Conservation (phyloP, 1,139 yeast genomes). For the Suhomyces anneliseae region DNA sequence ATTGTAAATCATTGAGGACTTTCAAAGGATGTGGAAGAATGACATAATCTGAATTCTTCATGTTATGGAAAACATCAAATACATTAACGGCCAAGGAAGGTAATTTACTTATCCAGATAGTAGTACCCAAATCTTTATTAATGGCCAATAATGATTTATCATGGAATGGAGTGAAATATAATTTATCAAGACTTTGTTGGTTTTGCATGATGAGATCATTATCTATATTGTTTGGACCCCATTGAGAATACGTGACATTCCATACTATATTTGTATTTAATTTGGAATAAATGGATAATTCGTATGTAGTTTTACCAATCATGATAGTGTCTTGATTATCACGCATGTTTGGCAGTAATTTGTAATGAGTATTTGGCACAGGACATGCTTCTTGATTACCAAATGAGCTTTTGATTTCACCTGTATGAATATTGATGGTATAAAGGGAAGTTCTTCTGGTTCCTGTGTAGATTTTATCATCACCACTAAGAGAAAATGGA, state of each 20-base stretch:
- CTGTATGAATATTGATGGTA: slow-evolving; percentile 72
- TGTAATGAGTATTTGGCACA: slow-evolving; percentile 22
- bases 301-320: slow-evolving; percentile 53
- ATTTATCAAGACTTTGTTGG: slow-evolving; percentile 59
- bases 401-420: slow-evolving; percentile 70
- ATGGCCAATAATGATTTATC: slow-evolving; percentile 70
- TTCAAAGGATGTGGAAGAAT: slow-evolving; percentile 68
- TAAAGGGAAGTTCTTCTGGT: slow-evolving; percentile 74
- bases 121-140: slow-evolving; percentile 62
- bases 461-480: slow-evolving; percentile 90
- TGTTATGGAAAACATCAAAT: slow-evolving; percentile 62
- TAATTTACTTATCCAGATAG: slow-evolving; percentile 74
- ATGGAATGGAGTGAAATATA: slow-evolving; percentile 82
- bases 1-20: slow-evolving; percentile 37
- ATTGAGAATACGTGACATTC: slow-evolving; percentile 84
- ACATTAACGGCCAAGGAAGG: slow-evolving; percentile 71
- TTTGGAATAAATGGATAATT: slow-evolving; percentile 53
- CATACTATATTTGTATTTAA: slow-evolving; percentile 61
- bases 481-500: slow-evolving; percentile 78
- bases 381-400: slow-evolving; percentile 51
- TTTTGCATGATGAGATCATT: slow-evolving; percentile 59
- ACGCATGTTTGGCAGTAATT: slow-evolving; percentile 11
- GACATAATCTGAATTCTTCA: slow-evolving; percentile 34
- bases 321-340: slow-evolving; percentile 33
- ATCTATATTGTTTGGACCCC: slow-evolving; percentile 94